Evolutionary conservation across 345 rosid genomes (phyloP).

Genomic region (Arabis alpina): DNA sequence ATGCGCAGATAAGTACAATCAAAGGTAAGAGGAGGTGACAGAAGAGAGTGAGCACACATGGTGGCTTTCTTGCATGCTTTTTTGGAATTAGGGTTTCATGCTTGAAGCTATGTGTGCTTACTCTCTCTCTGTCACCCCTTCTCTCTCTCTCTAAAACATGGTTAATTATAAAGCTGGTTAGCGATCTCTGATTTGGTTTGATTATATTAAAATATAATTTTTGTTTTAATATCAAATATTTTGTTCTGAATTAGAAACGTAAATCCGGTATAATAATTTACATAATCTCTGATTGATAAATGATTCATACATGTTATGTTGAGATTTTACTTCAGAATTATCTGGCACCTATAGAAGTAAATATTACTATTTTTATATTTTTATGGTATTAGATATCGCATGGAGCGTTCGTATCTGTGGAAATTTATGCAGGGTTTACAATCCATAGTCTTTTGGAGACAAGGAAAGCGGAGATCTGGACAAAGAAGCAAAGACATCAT

Average conservation of each 20-base stretch:
- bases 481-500: too few relatives aligned
- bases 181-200: slow-evolving; percentile 15
- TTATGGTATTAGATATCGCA: not conserved
- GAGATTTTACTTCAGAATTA: too few relatives aligned
- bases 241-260: not conserved
- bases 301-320: too few relatives aligned
- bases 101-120: slow-evolving; percentile 91
- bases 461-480: not conserved
- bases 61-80: slow-evolving; percentile 77
- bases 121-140: slow-evolving; percentile 84
- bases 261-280: not conserved
- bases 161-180: not conserved
- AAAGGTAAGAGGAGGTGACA: slow-evolving; percentile 82
- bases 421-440: not conserved
- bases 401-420: not conserved
- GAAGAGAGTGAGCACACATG: slow-evolving; percentile 99
- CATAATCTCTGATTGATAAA: not conserved
- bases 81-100: slow-evolving; percentile 44
- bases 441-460: not conserved
- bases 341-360: too few relatives aligned
- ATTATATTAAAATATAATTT: not conserved
- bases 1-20: not conserved
- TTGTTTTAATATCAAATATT: not conserved
- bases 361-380: not conserved
- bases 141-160: slow-evolving; percentile 23